These are phyloP conservation scores for Verticillium tricorpus DNA, from an alignment of 2,329 filamentous ascomycete species.

Conservation along the genomic window DNA sequence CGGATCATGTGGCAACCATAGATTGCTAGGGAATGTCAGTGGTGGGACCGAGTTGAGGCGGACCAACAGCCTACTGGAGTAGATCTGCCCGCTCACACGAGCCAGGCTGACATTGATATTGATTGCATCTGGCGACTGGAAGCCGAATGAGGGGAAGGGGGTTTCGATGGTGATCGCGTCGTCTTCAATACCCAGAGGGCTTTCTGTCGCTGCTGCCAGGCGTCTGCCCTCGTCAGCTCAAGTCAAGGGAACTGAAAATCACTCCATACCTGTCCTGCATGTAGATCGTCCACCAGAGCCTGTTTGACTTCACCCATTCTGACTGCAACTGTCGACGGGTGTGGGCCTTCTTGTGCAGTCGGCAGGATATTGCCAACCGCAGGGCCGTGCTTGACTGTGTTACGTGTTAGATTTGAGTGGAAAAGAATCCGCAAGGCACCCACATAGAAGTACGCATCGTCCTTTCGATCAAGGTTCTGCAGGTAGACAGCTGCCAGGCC, in stretches of 20 bases:
- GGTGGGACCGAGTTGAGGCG: neutral
- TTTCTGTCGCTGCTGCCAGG: neutral
- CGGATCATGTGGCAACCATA: neutral
- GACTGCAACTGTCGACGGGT: neutral
- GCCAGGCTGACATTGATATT: neutral
- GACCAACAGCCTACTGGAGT: neutral
- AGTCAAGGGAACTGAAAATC: neutral
- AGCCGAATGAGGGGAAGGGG: neutral
- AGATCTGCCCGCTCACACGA: neutral
- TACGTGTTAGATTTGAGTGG: neutral
- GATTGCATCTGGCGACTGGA: neutral
- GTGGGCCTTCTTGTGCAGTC: neutral
- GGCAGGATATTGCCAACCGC: neutral
- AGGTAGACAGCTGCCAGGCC: neutral
- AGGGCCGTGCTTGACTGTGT: neutral
- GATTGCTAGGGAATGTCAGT: neutral
- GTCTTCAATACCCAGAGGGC: neutral
- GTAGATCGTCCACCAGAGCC: slow-evolving; percentile 2
- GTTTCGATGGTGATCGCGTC: neutral
- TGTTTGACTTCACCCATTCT: neutral
- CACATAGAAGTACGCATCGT: slow-evolving; percentile 1
- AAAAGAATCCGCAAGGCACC: neutral
- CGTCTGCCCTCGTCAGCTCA: neutral
- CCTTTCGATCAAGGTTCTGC: neutral
- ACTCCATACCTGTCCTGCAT: slow-evolving; percentile 1